A percentile compares a stretch with the other conserved stretches of the same genome.
Conservation (phyloP, 2,329 filamentous ascomycete species). For the Aspergillus viridinutans region DNA sequence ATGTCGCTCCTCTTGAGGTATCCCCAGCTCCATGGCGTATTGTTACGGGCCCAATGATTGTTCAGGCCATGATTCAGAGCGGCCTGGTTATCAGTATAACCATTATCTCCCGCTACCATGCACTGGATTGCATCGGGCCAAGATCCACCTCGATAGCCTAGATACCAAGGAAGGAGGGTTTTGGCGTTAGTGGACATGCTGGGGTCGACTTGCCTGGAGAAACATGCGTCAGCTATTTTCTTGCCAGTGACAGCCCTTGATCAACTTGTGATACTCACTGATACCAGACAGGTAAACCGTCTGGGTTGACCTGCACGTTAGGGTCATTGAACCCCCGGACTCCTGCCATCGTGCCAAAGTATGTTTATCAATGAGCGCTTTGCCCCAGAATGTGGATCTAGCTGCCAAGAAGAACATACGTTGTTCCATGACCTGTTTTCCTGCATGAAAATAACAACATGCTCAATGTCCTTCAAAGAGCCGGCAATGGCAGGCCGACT, state of each 20-base stretch:
- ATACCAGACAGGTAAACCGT: constrained; percentile 45
- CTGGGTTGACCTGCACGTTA: constrained; percentile 49
- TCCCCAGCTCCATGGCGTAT: constrained; percentile 52
- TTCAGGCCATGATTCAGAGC: constrained; percentile 51
- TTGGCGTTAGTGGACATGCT: constrained; percentile 40
- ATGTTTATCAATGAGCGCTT: constrained; percentile 15
- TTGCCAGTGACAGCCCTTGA: neutral
- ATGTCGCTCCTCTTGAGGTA: constrained; percentile 51
- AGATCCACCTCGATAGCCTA: constrained; percentile 52
- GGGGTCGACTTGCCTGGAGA: constrained; percentile 33
- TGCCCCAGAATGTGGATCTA: constrained; percentile 1
- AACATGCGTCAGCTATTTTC: neutral
- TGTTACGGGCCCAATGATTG: constrained; percentile 52
- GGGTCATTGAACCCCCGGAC: constrained; percentile 55
- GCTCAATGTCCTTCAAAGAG: constrained; percentile 50
- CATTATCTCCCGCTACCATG: constrained; percentile 50
- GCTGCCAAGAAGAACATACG: constrained; percentile 19
- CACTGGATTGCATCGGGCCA: constrained; percentile 53
- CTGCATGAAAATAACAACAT: constrained; percentile 58
- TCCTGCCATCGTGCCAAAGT: constrained; percentile 55
- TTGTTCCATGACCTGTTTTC: constrained; percentile 43
- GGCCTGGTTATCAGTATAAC: constrained; percentile 50
- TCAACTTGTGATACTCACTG: constrained; percentile 36
- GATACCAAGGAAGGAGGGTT: constrained; percentile 50
- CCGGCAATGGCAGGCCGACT: constrained; percentile 26